Evolutionary conservation across 257 asterid genomes (phyloP).

Genomic region (Solanum ahanhuiri): DNA sequence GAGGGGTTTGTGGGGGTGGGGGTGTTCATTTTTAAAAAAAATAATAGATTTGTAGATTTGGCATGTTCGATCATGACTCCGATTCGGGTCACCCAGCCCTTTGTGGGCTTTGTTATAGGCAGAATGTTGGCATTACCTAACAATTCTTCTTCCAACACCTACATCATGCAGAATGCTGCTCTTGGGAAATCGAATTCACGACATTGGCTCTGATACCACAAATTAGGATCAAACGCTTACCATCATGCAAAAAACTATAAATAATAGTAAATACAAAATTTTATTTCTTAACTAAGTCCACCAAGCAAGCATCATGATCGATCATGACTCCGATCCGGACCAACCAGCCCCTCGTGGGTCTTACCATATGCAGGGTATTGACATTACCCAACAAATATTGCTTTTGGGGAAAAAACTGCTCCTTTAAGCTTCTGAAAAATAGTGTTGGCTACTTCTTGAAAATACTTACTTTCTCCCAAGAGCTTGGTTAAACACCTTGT

Average conservation of each 20-base stretch:
- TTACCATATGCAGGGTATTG: background rate
- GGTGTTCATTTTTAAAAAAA: no score
- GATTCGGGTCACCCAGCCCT: no score
- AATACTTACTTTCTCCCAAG: no score
- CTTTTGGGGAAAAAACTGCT: no score
- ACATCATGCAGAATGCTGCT: background rate
- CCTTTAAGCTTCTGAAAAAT: no score
- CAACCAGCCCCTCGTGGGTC: background rate
- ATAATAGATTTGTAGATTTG: no score
- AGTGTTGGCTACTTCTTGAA: background rate
- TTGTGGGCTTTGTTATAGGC: background rate
- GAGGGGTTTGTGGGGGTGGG: background rate
- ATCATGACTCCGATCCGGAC: background rate
- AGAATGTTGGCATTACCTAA: background rate
- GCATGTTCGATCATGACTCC: no score
- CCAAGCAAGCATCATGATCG: background rate
- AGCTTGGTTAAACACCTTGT: no score
- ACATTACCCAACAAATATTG: no score
- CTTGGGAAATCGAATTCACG: background rate
- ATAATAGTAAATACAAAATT: no score
- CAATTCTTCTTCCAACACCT: background rate
- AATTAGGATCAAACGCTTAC: background rate
- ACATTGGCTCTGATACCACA: background rate
- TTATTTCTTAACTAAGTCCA: background rate
- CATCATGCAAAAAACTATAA: background rate